Evolutionary conservation across 2,329 filamentous ascomycete species (phyloP), one percentile per base, ranked within the genome.

Genomic region (Keithomyces neogunnii): DNA sequence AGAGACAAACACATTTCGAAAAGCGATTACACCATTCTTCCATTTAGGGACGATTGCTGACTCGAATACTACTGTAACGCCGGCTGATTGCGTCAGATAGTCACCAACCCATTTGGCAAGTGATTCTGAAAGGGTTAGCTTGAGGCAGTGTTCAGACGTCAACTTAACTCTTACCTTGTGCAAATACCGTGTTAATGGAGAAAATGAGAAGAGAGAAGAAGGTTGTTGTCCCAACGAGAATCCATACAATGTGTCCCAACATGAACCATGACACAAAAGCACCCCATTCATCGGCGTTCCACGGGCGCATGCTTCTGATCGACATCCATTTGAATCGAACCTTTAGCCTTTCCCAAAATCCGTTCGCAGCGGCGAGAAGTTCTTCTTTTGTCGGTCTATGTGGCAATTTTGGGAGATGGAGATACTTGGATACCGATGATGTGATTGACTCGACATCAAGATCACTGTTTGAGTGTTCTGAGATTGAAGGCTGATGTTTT

Each of bases 241-340:
- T 82, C 93, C 93, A 99, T 9, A 96, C 80, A 7, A 99, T 75
- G 68, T 99, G 93, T 0, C 92, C 93, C 50, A 96, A 77, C 55
- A 97, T 79, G 56, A 99, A 86, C 92, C 92, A 97, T 2, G 93
- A 97, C 49, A 78, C 82, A 56, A 99, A 92, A 3, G 93, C 93
- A 45, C 90, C 88, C 75, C 96, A 96, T 71, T 99, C 93, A 66
- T 99, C 93, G 28, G 86, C 81, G 67, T 95, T 99, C 81, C 93
- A 99, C 0, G 93, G 93, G 38, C 93, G 80, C 66, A 88, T 88
- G 65, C 91, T 96, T 63, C 91, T 79, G 61, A 99, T 99, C 2
- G 93, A 95, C 61, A 93, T 85, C 93, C 93, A 99, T 69, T 99
- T 99, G 73, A 97, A 95, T 40, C 90, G 86, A 29, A 97, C 88